Base-by-base conservation (phyloP, 1,139 yeast species). In the Debaryomyces psychrophilus region DNA sequence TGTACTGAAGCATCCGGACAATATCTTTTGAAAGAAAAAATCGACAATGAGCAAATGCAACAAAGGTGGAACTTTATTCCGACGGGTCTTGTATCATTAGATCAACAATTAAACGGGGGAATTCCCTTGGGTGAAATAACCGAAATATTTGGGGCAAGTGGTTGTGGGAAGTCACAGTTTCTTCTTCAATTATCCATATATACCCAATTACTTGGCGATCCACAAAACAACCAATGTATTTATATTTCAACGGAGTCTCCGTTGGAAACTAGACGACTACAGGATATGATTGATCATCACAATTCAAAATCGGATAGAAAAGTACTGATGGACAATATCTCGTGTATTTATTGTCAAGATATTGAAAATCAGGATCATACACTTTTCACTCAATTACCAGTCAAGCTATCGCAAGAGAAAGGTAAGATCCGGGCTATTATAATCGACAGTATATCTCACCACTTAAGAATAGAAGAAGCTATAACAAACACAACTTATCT, bases 361-460 rank as follows among this genome's bases (percentile, higher is more conserved):
- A 68, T 87, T 45, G 90, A 87, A 45, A 76, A 79, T 41, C 90
- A 87, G 57, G 90, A 88, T 52, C 95, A 87, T 57, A 81, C 89
- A 11, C 50, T 90, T 5, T 76, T 72, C 50, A 85, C 86, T 17
- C 96, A 88, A 57, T 66, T 90, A 4, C 96, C 96, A 0, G 64
- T 76, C 1, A 61, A 82, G 36, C 59, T 84, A 8, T 67, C 73
- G 25, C 61, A 75, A 38, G 68, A 73, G 11, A 54, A 59, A 8
- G 63, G 64, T 4, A 59, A 68, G 2, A 72, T 82, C 2, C 83
- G 79, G 37, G 56, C 87, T 17, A 69, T 90, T 0, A 73, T 89
- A 0, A 73, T 90, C 8, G 97, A 90, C 63, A 87, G 95, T 31
- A 82, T 90, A n/a, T 89, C 96, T 0, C 95, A 90, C 52, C 96